Evolutionary conservation across 75 land plant species (phyloP), one percentile per base, ranked within the genome.

Genomic region (Pinus tabuliformis): DNA sequence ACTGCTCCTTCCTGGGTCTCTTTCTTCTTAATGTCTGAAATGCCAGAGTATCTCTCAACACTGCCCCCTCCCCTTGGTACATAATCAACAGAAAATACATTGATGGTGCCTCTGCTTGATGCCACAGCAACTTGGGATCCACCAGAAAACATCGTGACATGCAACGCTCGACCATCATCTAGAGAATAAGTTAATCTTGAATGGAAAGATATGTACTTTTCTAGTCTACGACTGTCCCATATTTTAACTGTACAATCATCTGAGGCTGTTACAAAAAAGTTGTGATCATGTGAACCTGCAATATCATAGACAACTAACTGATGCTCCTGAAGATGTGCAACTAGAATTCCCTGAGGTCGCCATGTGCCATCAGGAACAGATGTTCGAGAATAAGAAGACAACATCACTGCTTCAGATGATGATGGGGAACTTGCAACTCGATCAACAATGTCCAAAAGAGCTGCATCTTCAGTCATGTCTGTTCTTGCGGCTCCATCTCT

Each of bases 311-410:
- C 96, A 71, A 98, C 94, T 82, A 89, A 92, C 39, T 83, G 90
- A 72, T 97, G 99, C 84, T 97, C 99, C 59, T 97, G 96, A 20
- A 97, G 88, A 80, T 97, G 96, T 18, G 98, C 98, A 77, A 95
- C 89, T 64, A 97, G 75, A 56, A 95, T 90, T 57, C 99, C 99
- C 33, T 96, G 95, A 39, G 99, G 99, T 62, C 86, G 91, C 99
- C 99, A 97, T 4, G 90, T 87, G 73, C 84, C 81, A 62, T 91
- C 95, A 42, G 93, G 76, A 45, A 85, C 77, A 62, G 87, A 73
- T 56, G 81, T 45, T 76, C 81, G 71, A 9, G 89, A 16, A 52
- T 81, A 82, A 39, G 89, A 81, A 30, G 89, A 66, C 58, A 73
- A 18, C 72, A 66, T 82, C 63, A 61, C 57, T 14, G 79, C 62